Percentiles rank a stretch among this genome's conserved stretches.
phyloP scores from a whole-genome alignment of 2,329 filamentous ascomycete species.

The Apiospora kogelbergensis region DNA sequence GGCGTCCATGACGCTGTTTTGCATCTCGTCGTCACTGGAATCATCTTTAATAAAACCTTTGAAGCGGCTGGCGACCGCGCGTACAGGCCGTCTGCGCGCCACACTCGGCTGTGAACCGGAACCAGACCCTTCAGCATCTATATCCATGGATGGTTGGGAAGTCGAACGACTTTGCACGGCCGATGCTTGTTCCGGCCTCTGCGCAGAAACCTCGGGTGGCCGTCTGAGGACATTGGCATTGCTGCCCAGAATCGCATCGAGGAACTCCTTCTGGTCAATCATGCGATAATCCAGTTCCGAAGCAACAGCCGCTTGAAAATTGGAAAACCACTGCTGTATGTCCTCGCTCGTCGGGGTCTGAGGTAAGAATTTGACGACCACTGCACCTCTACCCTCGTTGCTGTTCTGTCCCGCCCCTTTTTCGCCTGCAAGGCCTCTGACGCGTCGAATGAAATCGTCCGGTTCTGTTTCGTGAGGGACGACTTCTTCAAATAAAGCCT shows the following conservation, averaged over 20 bases:
- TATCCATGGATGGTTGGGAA: conserved; percentile 20
- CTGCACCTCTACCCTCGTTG: conserved; percentile 67
- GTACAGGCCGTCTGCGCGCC: conserved; percentile 36
- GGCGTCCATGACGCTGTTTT: conserved; percentile 33
- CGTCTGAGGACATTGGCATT: conserved; percentile 72
- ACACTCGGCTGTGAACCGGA: conserved; percentile 17
- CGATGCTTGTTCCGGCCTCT: conserved; percentile 11
- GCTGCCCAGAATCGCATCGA: conserved; percentile 83
- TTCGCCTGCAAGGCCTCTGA: conserved; percentile 72
- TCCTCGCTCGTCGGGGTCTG: conserved; percentile 57
- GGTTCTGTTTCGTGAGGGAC: conserved; percentile 62
- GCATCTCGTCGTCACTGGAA: conserved; percentile 33
- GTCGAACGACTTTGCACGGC: neutral
- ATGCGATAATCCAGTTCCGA: conserved; percentile 75
- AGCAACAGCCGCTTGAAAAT: conserved; percentile 70
- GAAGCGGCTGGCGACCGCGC: conserved; percentile 58
- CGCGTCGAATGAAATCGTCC: conserved; percentile 75
- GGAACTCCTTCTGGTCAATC: conserved; percentile 86
- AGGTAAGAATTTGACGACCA: conserved; percentile 72
- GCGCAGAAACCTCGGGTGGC: conserved; percentile 54
- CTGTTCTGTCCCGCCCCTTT: conserved; percentile 67
- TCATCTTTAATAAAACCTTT: conserved; percentile 61
- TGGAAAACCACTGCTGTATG: conserved; percentile 63
- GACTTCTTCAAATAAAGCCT: conserved; percentile 69
- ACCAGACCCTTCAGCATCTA: conserved; percentile 18